A percentile compares a stretch with the other conserved stretches of the same genome.
These are phyloP conservation scores for Toxicodendron radicans DNA, from an alignment of 345 rosid species.

Conservation along the genomic window DNA sequence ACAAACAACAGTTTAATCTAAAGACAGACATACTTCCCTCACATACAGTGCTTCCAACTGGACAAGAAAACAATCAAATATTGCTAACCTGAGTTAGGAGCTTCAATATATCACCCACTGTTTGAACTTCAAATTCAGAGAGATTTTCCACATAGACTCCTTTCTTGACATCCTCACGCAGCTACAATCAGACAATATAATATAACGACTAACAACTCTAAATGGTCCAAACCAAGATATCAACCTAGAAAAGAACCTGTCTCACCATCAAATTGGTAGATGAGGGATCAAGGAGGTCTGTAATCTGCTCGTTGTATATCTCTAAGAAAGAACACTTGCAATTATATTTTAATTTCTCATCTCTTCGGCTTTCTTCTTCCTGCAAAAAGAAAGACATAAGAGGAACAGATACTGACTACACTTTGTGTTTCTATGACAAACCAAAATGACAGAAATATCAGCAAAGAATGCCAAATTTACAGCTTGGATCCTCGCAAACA, in stretches of 20 bases:
- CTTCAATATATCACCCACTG: conserved; percentile 75
- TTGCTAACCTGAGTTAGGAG: conserved; percentile 72
- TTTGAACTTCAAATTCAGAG: conserved; percentile 80
- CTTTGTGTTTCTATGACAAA: background rate
- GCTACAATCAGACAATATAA: conserved; percentile 40
- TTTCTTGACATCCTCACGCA: conserved; percentile 81
- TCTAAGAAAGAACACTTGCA: conserved; percentile 99
- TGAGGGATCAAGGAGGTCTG: conserved; percentile 97
- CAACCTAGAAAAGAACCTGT: conserved; percentile 8
- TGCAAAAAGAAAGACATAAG: conserved; percentile 30
- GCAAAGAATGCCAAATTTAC: conserved; percentile 39
- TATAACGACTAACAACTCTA: conserved; percentile 8
- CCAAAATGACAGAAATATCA: conserved; percentile 12
- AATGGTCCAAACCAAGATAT: conserved; percentile 5
- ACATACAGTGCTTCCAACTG: background rate
- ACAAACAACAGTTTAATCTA: conserved; percentile 17
- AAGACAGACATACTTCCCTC: background rate
- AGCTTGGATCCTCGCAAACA: conserved; percentile 95
- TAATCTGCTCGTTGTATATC: conserved; percentile 91
- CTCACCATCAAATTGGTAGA: conserved; percentile 80
- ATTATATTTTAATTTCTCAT: conserved; percentile 76
- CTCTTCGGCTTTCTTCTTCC: conserved; percentile 96
- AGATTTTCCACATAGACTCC: conserved; percentile 96
- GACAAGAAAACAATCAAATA: conserved; percentile 19
- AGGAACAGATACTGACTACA: background rate